Conservation (phyloP, 345 rosid species). For the Geranium brycei region DNA sequence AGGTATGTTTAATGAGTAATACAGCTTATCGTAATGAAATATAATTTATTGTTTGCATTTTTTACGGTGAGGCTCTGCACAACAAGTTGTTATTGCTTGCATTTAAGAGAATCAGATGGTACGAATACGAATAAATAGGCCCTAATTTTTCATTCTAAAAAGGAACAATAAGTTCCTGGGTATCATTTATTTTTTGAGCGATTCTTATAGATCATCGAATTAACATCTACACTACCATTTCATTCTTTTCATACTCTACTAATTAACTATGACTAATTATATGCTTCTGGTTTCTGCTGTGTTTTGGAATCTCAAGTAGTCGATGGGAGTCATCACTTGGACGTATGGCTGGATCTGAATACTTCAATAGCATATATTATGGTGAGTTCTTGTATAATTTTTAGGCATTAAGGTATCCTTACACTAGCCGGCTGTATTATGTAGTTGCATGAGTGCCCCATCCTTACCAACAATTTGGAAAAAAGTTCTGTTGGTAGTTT, state of each 20-base stretch:
- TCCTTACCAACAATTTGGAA: neutral
- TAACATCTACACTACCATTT: neutral
- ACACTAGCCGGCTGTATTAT: neutral
- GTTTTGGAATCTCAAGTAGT: slow-evolving; percentile 23
- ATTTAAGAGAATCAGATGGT: no score
- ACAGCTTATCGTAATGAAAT: neutral
- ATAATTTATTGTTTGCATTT: neutral
- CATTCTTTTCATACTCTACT: neutral
- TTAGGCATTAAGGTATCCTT: neutral
- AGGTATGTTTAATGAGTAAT: slow-evolving; percentile 31
- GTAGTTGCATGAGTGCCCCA: neutral
- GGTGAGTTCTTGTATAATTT: slow-evolving; percentile 25
- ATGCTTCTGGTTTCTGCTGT: slow-evolving; percentile 7
- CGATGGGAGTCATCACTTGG: slow-evolving; percentile 78
- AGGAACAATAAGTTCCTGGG: no score
- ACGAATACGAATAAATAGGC: no score
- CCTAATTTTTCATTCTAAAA: no score
- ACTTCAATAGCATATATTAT: slow-evolving; percentile 51
- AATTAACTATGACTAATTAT: slow-evolving; percentile 5
- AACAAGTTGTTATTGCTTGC: no score
- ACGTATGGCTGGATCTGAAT: slow-evolving; percentile 71
- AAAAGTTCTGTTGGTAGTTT: neutral
- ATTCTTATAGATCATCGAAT: no score
- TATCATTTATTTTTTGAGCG: no score
- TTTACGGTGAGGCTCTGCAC: no score